A percentile compares a stretch with the other conserved stretches of the same genome.
These are phyloP conservation scores for Candida maltosa DNA, from an alignment of 805 yeast genomes.

Conservation along the genomic window DNA sequence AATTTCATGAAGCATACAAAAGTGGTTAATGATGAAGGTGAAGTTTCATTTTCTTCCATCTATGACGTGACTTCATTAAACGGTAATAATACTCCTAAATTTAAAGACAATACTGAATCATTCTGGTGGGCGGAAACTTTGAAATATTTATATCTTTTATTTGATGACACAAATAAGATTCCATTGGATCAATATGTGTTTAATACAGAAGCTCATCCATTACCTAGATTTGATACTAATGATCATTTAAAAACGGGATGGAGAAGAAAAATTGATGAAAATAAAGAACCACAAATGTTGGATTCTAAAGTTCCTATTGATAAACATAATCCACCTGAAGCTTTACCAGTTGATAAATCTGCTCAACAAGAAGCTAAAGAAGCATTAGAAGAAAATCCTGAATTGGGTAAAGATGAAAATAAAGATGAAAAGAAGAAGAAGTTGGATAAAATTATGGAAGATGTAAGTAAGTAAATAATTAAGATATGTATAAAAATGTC, in stretches of 20 bases:
- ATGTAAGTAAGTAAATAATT: conserved; percentile 10
- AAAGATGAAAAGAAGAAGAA: conserved; percentile 25
- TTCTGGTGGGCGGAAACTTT: conserved; percentile 94
- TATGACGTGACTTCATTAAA: conserved; percentile 59
- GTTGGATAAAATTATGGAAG: conserved; percentile 16
- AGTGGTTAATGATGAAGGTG: conserved; percentile 40
- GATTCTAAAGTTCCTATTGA: conserved; percentile 14
- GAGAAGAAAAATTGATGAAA: conserved; percentile 36
- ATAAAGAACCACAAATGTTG: conserved; percentile 13
- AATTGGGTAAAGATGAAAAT: conserved; percentile 21
- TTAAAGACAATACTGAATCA: conserved; percentile 77
- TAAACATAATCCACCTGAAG: conserved; percentile 33
- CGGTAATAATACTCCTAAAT: conserved; percentile 29
- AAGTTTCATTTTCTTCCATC: conserved; percentile 57
- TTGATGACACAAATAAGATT: conserved; percentile 61
- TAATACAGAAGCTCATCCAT: conserved; percentile 92
- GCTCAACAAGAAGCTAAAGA: conserved; percentile 32
- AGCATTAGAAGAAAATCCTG: conserved; percentile 33
- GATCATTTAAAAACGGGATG: conserved; percentile 61
- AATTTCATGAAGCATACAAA: conserved; percentile 61
- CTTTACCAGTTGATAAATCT: conserved; percentile 40
- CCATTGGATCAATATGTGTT: conserved; percentile 71
- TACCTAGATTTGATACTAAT: conserved; percentile 64
- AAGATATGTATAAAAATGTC: too few relatives aligned
- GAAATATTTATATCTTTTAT: conserved; percentile 76